phyloP scores from a whole-genome alignment of 257 asterid genomes.

The Solanum peruvianum region DNA sequence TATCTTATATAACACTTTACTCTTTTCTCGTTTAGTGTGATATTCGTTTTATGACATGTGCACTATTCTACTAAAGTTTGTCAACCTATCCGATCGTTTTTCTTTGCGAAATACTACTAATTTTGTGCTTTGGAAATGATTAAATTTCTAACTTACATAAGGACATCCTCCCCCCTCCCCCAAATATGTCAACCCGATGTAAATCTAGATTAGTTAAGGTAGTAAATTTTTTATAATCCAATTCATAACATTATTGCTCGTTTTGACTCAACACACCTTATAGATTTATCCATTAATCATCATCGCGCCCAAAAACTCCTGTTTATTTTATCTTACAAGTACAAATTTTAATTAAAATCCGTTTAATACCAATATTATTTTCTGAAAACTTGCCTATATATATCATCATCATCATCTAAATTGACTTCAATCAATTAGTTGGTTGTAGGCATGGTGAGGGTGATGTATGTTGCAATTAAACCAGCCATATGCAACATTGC shows the following conservation, averaged over 20 bases:
- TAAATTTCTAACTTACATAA: no score
- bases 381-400: no score
- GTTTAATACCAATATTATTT: no score
- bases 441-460: neutral
- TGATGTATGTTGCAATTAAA: neutral
- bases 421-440: neutral
- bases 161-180: neutral
- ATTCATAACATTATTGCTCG: neutral
- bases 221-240: no score
- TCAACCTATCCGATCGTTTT: neutral
- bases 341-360: no score
- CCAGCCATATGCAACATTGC: no score
- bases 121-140: neutral
- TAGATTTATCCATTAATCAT: no score
- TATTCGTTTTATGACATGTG: neutral
- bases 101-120: fast-evolving
- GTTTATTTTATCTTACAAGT: no score
- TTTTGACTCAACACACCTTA: no score
- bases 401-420: neutral
- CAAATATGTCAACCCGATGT: neutral
- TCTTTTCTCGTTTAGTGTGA: fast-evolving
- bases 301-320: no score
- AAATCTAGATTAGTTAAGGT: neutral
- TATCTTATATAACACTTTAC: neutral
- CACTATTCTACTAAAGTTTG: neutral